A percentile compares a stretch with the other conserved stretches of the same genome.
These are phyloP conservation scores for Mycothermus thermophilus DNA, from an alignment of 495 filamentous ascomycete species.

Conservation along the genomic window DNA sequence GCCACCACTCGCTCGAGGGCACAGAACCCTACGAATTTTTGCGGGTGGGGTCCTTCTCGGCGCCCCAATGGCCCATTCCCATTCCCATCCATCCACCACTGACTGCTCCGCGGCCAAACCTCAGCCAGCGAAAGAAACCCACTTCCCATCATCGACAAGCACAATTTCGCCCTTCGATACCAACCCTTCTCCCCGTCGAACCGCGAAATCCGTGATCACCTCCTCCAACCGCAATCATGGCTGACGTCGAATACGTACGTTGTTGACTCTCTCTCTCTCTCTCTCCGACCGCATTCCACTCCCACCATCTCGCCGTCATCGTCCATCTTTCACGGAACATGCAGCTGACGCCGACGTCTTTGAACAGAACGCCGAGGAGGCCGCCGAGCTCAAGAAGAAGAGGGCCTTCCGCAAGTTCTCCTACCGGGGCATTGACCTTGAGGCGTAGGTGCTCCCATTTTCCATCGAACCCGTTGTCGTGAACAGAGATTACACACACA, in stretches of 20 bases:
- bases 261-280: background rate
- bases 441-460: slow-evolving; percentile 58
- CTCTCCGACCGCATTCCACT: background rate
- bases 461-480: background rate
- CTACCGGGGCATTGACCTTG: slow-evolving; percentile 97
- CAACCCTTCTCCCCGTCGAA: slow-evolving; percentile 18
- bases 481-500: no score
- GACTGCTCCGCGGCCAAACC: no score
- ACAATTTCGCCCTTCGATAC: slow-evolving; percentile 27
- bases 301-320: background rate
- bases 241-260: slow-evolving; percentile 83
- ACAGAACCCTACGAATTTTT: slow-evolving; percentile 27
- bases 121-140: no score
- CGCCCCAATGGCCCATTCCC: slow-evolving; percentile 10
- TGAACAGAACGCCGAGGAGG: slow-evolving; percentile 84
- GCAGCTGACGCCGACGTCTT: slow-evolving; percentile 28
- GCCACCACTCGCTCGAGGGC: no score
- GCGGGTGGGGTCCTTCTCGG: slow-evolving; percentile 13
- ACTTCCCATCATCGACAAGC: slow-evolving; percentile 20
- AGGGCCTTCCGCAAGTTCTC: slow-evolving; percentile 99
- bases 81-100: slow-evolving; percentile 4
- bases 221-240: slow-evolving; percentile 60
- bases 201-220: slow-evolving; percentile 24
- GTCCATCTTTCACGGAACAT: background rate
- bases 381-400: slow-evolving; percentile 97